Evolutionary conservation across 1,284 basidiomycete species (phyloP), one percentile per base, ranked within the genome.

Genomic region (Porodaedalea pini): DNA sequence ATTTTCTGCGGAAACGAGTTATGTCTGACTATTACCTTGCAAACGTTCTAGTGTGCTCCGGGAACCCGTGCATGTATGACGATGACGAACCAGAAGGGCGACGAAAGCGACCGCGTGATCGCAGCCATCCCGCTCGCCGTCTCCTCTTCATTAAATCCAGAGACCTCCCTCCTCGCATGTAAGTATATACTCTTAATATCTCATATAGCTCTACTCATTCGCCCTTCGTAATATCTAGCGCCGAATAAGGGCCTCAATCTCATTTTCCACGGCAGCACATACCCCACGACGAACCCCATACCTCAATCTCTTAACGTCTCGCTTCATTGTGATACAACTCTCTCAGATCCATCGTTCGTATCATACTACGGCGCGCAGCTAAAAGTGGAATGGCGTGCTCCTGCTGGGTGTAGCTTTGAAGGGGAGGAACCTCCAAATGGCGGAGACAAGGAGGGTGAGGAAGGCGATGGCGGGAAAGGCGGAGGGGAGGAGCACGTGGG

Each of bases 61-160:
- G 86, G 81, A 32, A 87, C 86, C 43, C 76, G 83, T 65, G 88
- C 82, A 53, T 92, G 90, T 69, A 73, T 90, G 34, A 86, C 81
- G 2, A 81, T 78, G 64, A 78, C 77, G 37, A 90, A 89, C 66
- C 65, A 74, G 65, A 90, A 88, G 70, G 64, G 65, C 4, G 75
- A 72, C 34, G 67, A 75, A 50, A 53, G 68, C 6, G 82, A 87
- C 61, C 78, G 86, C 51, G 71, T 91, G 64, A 73, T 83, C 36
- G 73, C 81, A 41, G 86, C 89, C 17, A 80, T 91, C 58, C 82
- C 86, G 19, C 65, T 91, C 29, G 86, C 82, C 17, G 74, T 80
- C 60, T 73, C 78, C 0, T 68, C 75, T 7, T 69, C 68, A 25
- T 68, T 79, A 21, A 63, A 76, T 13, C 70, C 78, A 6, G 69